A percentile compares a stretch with the other conserved stretches of the same genome.
These are phyloP conservation scores for Cynanchum wilfordii DNA, from an alignment of 257 asterid species.

Conservation along the genomic window DNA sequence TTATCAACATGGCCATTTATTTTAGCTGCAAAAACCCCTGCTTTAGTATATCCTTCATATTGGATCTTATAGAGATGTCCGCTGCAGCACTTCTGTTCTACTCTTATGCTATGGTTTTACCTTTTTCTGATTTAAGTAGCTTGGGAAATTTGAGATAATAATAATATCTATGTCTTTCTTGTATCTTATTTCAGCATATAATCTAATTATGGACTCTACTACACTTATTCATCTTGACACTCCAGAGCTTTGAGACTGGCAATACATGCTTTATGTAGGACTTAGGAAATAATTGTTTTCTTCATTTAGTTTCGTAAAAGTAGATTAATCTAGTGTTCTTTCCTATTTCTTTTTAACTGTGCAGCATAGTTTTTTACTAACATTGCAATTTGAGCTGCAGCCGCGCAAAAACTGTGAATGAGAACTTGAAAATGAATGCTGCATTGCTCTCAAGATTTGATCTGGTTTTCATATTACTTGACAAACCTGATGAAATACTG, in stretches of 20 bases:
- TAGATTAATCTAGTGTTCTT: background rate
- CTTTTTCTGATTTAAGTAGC: background rate
- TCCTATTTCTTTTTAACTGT: background rate
- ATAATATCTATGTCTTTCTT: background rate
- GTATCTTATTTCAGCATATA: background rate
- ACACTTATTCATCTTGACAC: background rate
- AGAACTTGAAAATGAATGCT: slow-evolving; percentile 90
- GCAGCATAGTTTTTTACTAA: background rate
- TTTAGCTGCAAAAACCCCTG: slow-evolving; percentile 94
- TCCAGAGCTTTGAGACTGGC: background rate
- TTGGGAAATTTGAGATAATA: background rate
- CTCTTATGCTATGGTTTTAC: background rate
- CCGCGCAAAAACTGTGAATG: slow-evolving; percentile 98
- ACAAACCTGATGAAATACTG: slow-evolving; percentile 88
- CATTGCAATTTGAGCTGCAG: slow-evolving; percentile 43
- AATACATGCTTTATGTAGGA: background rate
- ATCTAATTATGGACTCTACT: background rate
- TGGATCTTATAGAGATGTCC: too few species aligned
- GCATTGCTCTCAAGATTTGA: slow-evolving; percentile 97
- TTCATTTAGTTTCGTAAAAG: background rate
- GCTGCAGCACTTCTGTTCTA: background rate
- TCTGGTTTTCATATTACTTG: slow-evolving; percentile 96
- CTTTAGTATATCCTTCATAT: slow-evolving; percentile 15
- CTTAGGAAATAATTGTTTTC: background rate
- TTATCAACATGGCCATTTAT: slow-evolving; percentile 86